Conservation (phyloP, 1,284 basidiomycete species). For the Pholiota adiposa region DNA sequence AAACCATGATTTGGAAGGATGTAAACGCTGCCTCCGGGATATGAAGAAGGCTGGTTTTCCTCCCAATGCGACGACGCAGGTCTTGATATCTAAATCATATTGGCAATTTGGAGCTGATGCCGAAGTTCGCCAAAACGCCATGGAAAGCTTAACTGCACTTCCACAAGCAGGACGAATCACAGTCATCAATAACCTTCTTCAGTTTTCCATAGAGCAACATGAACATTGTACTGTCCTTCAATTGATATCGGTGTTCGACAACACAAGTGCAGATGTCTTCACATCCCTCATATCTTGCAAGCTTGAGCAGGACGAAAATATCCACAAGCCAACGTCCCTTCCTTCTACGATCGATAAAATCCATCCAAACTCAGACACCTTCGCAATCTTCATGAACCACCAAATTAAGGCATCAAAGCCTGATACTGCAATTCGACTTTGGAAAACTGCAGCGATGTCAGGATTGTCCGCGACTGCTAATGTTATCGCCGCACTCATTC, state of each 20-base stretch:
- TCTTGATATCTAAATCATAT: conserved; percentile 60
- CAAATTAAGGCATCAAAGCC: conserved; percentile 51
- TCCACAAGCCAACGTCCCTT: not conserved
- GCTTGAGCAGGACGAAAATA: not conserved
- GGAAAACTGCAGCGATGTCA: conserved; percentile 49
- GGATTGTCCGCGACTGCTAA: conserved; percentile 50
- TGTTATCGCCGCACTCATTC: conserved; percentile 56
- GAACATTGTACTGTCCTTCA: conserved; percentile 51
- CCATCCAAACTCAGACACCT: conserved; percentile 60
- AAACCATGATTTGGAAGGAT: conserved; percentile 64
- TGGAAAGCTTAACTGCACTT: conserved; percentile 49
- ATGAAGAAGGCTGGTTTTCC: conserved; percentile 64
- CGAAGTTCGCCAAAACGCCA: conserved; percentile 53
- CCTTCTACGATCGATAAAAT: conserved; percentile 21
- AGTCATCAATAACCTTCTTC: conserved; percentile 67
- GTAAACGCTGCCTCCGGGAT: conserved; percentile 49
- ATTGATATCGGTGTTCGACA: conserved; percentile 54
- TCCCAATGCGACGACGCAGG: conserved; percentile 60
- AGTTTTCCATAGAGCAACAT: conserved; percentile 57
- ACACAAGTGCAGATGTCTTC: conserved; percentile 18
- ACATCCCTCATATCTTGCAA: conserved; percentile 8
- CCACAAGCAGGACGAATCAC: conserved; percentile 45
- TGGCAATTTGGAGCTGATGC: conserved; percentile 61
- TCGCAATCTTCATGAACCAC: conserved; percentile 66
- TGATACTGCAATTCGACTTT: conserved; percentile 47